Evolutionary conservation across 768 basidiomycete genomes (phyloP).

Genomic region (Chalciporus piperatus): DNA sequence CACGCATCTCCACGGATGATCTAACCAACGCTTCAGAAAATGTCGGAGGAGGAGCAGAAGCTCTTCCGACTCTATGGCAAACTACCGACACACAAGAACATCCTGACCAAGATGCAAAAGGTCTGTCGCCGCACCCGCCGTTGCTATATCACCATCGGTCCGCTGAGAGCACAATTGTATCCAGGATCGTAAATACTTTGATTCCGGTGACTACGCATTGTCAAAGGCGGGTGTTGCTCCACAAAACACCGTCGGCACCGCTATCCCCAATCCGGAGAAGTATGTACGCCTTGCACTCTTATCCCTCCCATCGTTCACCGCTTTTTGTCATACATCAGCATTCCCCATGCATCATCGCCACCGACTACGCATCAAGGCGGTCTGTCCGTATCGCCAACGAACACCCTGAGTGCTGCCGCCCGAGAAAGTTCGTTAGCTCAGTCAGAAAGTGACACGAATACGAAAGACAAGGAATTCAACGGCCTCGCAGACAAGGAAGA

Average conservation of each 20-base stretch:
- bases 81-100: conserved; percentile 89
- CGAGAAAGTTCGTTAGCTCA: conserved; percentile 53
- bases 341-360: conserved; percentile 85
- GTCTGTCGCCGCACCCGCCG: conserved; percentile 38
- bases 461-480: conserved; percentile 14
- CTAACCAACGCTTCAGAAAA: conserved; percentile 45
- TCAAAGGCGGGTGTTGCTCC: conserved; percentile 93
- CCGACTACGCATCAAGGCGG: conserved; percentile 49
- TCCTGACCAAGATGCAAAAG: conserved; percentile 94
- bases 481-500: conserved; percentile 11
- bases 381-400: conserved; percentile 75
- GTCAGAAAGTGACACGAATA: conserved; percentile 17
- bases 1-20: not conserved
- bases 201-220: conserved; percentile 97
- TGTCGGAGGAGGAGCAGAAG: conserved; percentile 89
- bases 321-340: conserved; percentile 43
- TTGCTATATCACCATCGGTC: conserved; percentile 1
- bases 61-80: conserved; percentile 95
- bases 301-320: not conserved
- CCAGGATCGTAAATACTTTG: conserved; percentile 98
- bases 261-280: conserved; percentile 98
- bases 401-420: conserved; percentile 59
- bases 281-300: conserved; percentile 38
- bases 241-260: conserved; percentile 87
- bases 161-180: conserved; percentile 7